Evolutionary conservation across 164 flowering plant genomes (phyloP), one percentile per base, ranked within the genome.

Genomic region (Vitis rotundifolia): DNA sequence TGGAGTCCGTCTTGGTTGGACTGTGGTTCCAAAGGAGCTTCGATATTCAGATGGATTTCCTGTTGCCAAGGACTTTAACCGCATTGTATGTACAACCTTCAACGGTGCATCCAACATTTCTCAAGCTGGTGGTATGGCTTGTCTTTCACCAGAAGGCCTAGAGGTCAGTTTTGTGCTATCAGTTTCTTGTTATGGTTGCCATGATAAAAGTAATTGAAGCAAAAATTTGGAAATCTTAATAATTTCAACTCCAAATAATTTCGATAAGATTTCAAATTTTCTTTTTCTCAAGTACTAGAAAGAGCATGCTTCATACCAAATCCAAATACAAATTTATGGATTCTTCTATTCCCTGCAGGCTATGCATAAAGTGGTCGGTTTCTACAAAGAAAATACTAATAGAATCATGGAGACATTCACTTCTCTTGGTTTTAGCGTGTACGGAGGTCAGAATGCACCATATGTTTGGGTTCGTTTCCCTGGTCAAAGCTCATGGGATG

Each of bases 1-100:
- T 8, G 97, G 97, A 62, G 98, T 95, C 64, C 91, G 99, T 58
- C 80, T 93, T 22, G 99, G 99, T 68, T 95, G 97, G 98, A 93
- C 98, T 10, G 97, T 87, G 8, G 76, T 95, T 76, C 97, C 97
- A 12, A 90, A 95, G 63, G 83, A 95, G 79, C 94, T 93, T 6
- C 84, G 83, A 9, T 93, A 79, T 81, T 88, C 99, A n/a, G 91
- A 91, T 81, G 97, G 98, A 26, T 89, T 86, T 72, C 93, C 97
- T 58, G 88, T 95, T 7, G 94, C 93, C 64, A 88, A 79, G 72
- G 99, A 95, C 81, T 95, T 93, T 81, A 90, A 88, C 71, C 89
- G 97, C 29, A 89, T 91, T 70, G 90, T 95, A 16, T 93, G 98
- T 72, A 95, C 98, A 69, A 83, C 88, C 82, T 95, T 95, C 78